phyloP scores from a whole-genome alignment of 805 yeast species.

The Yarrowia yakushimensis region DNA sequence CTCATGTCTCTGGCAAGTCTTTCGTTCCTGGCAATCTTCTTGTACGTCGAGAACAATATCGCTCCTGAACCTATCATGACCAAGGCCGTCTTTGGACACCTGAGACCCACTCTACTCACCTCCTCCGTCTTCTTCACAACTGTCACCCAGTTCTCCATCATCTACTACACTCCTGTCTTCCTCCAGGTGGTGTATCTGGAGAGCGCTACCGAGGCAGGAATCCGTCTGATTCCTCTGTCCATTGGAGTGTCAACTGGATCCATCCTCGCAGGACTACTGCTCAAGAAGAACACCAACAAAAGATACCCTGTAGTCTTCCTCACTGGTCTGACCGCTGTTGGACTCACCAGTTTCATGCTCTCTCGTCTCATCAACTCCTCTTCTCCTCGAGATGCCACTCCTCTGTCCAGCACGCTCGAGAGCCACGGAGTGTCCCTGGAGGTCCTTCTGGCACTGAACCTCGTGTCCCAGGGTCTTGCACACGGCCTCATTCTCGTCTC shows the following conservation, averaged over 20 bases:
- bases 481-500: conserved; percentile 13
- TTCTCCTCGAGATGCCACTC: background rate
- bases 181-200: conserved; percentile 12
- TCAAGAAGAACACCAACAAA: conserved; percentile 3
- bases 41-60: conserved; percentile 32
- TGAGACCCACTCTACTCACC: background rate
- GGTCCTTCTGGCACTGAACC: background rate
- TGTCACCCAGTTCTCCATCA: background rate
- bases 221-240: conserved; percentile 3
- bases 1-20: conserved; percentile 45
- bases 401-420: background rate
- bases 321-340: background rate
- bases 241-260: conserved; percentile 15
- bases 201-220: background rate
- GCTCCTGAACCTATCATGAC: conserved; percentile 49
- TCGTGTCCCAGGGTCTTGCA: conserved; percentile 13
- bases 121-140: conserved; percentile 9
- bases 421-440: background rate
- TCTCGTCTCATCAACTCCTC: background rate
- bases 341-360: background rate
- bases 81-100: conserved; percentile 40
- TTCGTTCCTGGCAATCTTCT: conserved; percentile 37
- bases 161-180: conserved; percentile 18
- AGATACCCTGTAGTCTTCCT: background rate
- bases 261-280: background rate